Evolutionary conservation across 2,329 filamentous ascomycete genomes (phyloP).

Genomic region (Podosphaera aphanis): DNA sequence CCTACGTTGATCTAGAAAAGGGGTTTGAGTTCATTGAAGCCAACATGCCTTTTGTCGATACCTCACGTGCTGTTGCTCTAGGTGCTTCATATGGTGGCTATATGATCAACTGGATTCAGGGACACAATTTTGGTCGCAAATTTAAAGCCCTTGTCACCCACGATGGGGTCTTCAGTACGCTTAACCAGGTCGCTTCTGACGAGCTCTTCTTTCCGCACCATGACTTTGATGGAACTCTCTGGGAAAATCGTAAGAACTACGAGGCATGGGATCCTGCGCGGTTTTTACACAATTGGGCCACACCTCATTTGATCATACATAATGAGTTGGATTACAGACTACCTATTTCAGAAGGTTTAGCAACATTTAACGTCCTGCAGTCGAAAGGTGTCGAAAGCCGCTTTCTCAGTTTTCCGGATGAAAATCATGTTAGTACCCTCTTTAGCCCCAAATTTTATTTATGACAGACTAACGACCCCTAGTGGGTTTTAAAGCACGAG

Average conservation of each 20-base stretch:
- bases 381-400: constrained; percentile 34
- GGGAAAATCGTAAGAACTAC: constrained; percentile 36
- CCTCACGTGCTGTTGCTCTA: constrained; percentile 42
- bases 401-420: constrained; percentile 44
- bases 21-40: constrained; percentile 51
- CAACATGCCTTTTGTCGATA: constrained; percentile 45
- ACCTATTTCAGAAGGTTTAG: constrained; percentile 55
- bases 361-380: constrained; percentile 41
- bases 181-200: constrained; percentile 39
- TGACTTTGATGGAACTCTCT: constrained; percentile 33
- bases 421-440: constrained; percentile 29
- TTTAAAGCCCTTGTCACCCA: constrained; percentile 80
- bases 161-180: constrained; percentile 60
- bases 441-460: background rate
- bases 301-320: constrained; percentile 76
- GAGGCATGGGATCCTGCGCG: constrained; percentile 44
- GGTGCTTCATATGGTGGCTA: constrained; percentile 56
- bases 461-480: background rate
- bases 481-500: constrained; percentile 77
- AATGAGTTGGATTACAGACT: constrained; percentile 76
- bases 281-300: constrained; percentile 30
- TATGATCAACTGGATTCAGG: constrained; percentile 84
- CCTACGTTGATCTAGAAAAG: constrained; percentile 61
- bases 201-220: constrained; percentile 50
- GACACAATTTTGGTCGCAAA: constrained; percentile 54